phyloP scores from a whole-genome alignment of 305 asterid genomes.

The Fraxinus sp. region DNA sequence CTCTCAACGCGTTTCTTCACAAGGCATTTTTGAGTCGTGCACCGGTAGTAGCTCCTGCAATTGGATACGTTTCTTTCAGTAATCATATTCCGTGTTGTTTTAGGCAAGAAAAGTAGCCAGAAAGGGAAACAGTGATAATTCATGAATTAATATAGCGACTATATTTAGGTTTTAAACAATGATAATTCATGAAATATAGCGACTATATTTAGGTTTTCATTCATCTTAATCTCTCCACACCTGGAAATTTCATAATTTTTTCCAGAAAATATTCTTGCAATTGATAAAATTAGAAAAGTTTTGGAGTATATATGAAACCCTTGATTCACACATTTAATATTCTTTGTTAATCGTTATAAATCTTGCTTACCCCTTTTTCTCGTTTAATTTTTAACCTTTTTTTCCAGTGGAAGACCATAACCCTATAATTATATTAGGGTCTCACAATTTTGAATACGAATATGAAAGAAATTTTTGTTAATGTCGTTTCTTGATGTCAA shows the following conservation, averaged over 20 bases:
- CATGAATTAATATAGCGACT: not conserved
- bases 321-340: no score
- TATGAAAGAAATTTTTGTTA: not conserved
- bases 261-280: not conserved
- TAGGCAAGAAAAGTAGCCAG: not conserved
- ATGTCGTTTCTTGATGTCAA: not conserved
- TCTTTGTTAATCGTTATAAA: not conserved
- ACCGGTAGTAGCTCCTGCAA: constrained; percentile 83
- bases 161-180: not conserved
- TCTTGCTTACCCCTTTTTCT: not conserved
- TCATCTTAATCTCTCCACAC: not conserved
- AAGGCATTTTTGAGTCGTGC: constrained; percentile 75
- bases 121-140: not conserved
- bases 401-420: not conserved
- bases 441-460: not conserved
- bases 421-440: not conserved
- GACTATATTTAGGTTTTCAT: not conserved
- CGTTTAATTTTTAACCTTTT: not conserved
- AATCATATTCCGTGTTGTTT: not conserved
- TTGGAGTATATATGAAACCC: not conserved
- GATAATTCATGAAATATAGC: not conserved
- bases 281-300: not conserved
- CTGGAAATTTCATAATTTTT: not conserved
- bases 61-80: not conserved
- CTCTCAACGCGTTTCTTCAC: constrained; percentile 92